Percentiles rank a stretch among this genome's conserved stretches.
Evolutionary conservation across 768 basidiomycete species (phyloP).

Genomic region (Tulasnella sp.): DNA sequence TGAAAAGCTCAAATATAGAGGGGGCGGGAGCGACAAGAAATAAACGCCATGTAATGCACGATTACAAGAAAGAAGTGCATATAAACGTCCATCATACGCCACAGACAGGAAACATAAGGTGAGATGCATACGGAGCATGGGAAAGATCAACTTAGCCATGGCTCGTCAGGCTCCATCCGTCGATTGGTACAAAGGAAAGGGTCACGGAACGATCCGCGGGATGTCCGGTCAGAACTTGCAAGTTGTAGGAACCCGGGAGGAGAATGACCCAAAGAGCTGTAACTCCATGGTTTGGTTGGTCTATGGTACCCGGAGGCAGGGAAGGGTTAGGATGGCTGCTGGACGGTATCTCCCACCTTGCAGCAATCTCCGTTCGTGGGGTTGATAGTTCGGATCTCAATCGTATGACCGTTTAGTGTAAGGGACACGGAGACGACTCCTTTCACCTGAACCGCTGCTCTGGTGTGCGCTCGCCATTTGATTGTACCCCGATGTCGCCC

Average conservation of each 20-base stretch:
- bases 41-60: neutral
- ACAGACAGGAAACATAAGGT: neutral
- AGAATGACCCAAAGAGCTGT: slow-evolving; percentile 48
- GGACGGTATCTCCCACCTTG: slow-evolving; percentile 39
- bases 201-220: slow-evolving; percentile 62
- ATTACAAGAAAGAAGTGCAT: neutral
- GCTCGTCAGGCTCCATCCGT: slow-evolving; percentile 75
- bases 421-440: slow-evolving; percentile 44
- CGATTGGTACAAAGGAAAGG: slow-evolving; percentile 71
- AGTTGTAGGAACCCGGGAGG: slow-evolving; percentile 64
- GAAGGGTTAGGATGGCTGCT: slow-evolving; percentile 42
- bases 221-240: slow-evolving; percentile 83
- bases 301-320: slow-evolving; percentile 39
- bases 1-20: no score
- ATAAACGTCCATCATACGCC: neutral
- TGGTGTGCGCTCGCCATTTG: slow-evolving; percentile 51
- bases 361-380: slow-evolving; percentile 45
- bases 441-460: slow-evolving; percentile 48
- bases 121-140: neutral
- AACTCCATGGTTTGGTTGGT: slow-evolving; percentile 44
- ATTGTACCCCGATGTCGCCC: slow-evolving; percentile 46
- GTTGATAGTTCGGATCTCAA: slow-evolving; percentile 44
- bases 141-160: slow-evolving; percentile 53
- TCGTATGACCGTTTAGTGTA: slow-evolving; percentile 45
- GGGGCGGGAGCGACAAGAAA: no score